These are phyloP conservation scores for Exophiala calicioides DNA, from an alignment of 2,329 filamentous ascomycete species.

Conservation along the genomic window DNA sequence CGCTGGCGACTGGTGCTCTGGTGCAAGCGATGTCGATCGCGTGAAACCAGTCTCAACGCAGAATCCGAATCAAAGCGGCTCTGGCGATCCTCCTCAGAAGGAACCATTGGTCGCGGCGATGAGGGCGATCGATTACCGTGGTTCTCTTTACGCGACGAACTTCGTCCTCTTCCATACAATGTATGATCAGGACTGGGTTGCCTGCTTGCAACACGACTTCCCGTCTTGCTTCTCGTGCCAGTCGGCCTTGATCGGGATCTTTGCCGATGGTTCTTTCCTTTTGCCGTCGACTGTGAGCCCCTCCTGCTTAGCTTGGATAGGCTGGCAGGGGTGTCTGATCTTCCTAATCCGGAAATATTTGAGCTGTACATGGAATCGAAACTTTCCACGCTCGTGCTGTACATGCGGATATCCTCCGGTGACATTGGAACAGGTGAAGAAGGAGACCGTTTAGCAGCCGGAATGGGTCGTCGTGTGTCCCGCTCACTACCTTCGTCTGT, in stretches of 20 bases:
- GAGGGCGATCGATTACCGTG: conserved; percentile 71
- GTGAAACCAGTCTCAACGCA: conserved; percentile 45
- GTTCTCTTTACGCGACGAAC: conserved; percentile 59
- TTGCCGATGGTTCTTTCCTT: conserved; percentile 33
- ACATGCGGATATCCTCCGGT: conserved; percentile 69
- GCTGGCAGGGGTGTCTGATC: conserved; percentile 23
- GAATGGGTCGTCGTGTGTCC: conserved; percentile 65
- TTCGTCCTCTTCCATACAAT: conserved; percentile 57
- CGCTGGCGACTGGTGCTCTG: conserved; percentile 48
- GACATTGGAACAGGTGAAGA: conserved; percentile 95
- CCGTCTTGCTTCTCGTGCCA: conserved; percentile 35
- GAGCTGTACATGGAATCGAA: conserved; percentile 52
- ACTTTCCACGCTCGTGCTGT: conserved; percentile 48
- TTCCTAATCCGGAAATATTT: conserved; percentile 36
- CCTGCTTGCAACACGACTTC: conserved; percentile 38
- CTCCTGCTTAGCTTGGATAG: conserved; percentile 19
- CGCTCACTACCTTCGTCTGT: conserved; percentile 71
- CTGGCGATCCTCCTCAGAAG: conserved; percentile 55
- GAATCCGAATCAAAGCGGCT: conserved; percentile 66
- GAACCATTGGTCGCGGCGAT: conserved; percentile 75
- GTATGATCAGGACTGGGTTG: conserved; percentile 42
- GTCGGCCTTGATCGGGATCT: conserved; percentile 40
- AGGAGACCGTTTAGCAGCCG: conserved; percentile 79
- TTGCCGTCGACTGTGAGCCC: conserved; percentile 26
- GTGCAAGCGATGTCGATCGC: conserved; percentile 49